Evolutionary conservation across 2,329 filamentous ascomycete species (phyloP), one percentile per base, ranked within the genome.

Genomic region (Bipolaris sorokiniana): DNA sequence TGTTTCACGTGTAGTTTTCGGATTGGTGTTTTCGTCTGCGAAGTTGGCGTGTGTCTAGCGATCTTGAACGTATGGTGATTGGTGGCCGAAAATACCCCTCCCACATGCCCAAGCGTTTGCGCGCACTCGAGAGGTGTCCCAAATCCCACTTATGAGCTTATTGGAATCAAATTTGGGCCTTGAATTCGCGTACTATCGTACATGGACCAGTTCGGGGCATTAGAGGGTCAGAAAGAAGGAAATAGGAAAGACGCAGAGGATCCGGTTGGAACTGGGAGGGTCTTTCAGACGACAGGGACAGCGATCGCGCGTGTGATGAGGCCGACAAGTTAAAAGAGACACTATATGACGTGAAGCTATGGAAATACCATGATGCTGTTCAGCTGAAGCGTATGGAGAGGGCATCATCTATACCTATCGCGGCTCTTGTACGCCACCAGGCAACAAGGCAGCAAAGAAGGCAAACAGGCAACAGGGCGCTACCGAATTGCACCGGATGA

Each of bases 1-100:
- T 10, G 18, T 7, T 3, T 54, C 52, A 56, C 34, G 53, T 56
- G 33, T 23, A 44, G 20, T 23, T 16, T 20, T 50, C 51, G 33
- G 38, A 16, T 7, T 15, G 15, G 7, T 48, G n/a, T 23, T 42
- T 44, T 42, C 44, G 51, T 36, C 33, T 49, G 20, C 20, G 44
- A n/a, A 44, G 34, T 31, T 41, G 38, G 16, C 42, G 28, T 11
- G 42, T 33, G 10, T 34, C 28, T 9, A 48, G n/a, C 16, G 40
- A 45, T 36, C 6, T 22, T 5, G 16, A 37, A 22, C 7, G 22
- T 15, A 18, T 18, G 18, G 11, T 37, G n/a, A 44, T 54, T 48
- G 45, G 51, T 44, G 18, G 45, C 13, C 28, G 10, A 11, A 7
- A 20, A 16, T 7, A 18, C 26, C 5, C 37, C 28, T 31, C 37